Evolutionary conservation across 163 green algal species (phyloP), one percentile per base, ranked within the genome.

Genomic region (Prototheca cutis): DNA sequence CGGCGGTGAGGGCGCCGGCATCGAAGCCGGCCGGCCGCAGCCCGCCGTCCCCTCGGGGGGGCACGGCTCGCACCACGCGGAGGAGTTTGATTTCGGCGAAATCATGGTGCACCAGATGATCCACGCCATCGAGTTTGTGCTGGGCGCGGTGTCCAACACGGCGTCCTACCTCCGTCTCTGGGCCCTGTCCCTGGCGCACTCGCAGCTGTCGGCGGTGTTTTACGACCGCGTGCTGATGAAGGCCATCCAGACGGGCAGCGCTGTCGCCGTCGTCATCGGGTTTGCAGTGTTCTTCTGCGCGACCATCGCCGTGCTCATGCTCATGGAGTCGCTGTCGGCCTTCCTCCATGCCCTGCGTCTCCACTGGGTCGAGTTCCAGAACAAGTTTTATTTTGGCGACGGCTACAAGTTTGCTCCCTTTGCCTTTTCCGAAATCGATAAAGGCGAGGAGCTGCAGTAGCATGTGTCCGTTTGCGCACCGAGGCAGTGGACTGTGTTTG

Each of bases 61-160:
- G 17, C 34, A n/a, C 24, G 52, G 21, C 33, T 49, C 36, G 2
- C 62, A 72, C 40, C 65, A 36, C 4, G 53, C 42, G 31, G 77
- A 78, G 61, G 78, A 93, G 52, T 99, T 99, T 70, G 80, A 97
- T 31, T 99, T 98, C 72, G 73, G 83, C 2, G 91, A 99, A 63
- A 68, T 95, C 27, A 67, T 92, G 47, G 89, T 96, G 67, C 86
- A 89, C 71, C 79, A 98, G 81, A 96, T 96, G 83, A 99, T 99
- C 68, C 93, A 99, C 84, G 97, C 93, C 8, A 97, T 99, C 45
- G 93, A 99, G 80, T 99, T 99, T 75, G 92, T 97, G 57, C 81
- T 99, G 66, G 93, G 93, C 19, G 90, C 92, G 25, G 86, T 99
- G 6, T 95, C 83, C 63, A 99, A 99, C 84, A 99, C 93, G 10